Evolutionary conservation across 345 rosid genomes (phyloP), one percentile per base, ranked within the genome.

Genomic region (Populus davidiana): DNA sequence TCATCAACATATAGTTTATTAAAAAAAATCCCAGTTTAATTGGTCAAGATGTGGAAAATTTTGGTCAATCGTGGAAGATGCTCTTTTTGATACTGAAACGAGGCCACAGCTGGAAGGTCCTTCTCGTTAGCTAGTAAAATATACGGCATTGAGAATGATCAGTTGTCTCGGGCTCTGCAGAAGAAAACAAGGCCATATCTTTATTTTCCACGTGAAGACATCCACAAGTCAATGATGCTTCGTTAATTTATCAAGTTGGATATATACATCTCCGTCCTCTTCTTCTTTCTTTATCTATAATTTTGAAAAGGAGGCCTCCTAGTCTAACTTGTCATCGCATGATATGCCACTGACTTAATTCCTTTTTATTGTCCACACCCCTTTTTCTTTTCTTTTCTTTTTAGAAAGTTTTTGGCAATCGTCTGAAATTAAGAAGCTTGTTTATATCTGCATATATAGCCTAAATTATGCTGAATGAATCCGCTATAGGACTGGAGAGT

Each of bases 41-140:
- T 69, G 69, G 83, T 82, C 83, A 79, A 83, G 76, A 67, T 76
- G 73, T 80, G 83, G 85, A 81, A 85, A 81, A 54, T 67, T 75
- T 54, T 63, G 69, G 85, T 86, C 87, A 80, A 83, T 47, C 43
- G 61, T 62, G 31, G 81, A 75, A 71, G 79, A 81, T 78, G 81
- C 75, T 72, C 71, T 17, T 36, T 72, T 80, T 71, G 76, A 81
- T 69, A 66, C 31, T 67, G 73, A 81, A 74, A 69, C 11, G 27
- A 27, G 27, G 27, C 27, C 27, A 83, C 87, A 83, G 87, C 82
- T 87, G 89, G 83, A 82, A 74, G 77, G 88, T 87, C 87, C 47
- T 77, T 71, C 74, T 78, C 72, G 13, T 62, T 50, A 21, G 29
- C 14, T 39, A 44, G 38, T 63, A 66, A 3, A 66, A 80, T 70